These are phyloP conservation scores for Tarenaya hassleriana DNA, from an alignment of 345 rosid genomes.

Conservation along the genomic window DNA sequence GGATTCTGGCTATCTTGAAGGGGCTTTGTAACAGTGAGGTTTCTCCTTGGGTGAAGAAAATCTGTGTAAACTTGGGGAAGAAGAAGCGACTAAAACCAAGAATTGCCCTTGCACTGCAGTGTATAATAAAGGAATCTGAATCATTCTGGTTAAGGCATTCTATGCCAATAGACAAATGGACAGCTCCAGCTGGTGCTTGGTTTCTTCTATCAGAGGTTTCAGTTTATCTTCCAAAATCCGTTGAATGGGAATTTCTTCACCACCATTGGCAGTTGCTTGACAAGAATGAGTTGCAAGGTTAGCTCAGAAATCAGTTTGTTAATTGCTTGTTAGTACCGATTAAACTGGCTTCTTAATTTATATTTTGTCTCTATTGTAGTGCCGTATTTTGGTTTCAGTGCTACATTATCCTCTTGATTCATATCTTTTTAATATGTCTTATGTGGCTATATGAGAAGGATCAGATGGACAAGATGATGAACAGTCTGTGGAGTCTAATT, in stretches of 20 bases:
- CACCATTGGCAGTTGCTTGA: slow-evolving; percentile 89
- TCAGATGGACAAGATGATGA: slow-evolving; percentile 34
- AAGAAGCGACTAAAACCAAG: slow-evolving; percentile 63
- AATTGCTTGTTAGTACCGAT: background rate
- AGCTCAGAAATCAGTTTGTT: slow-evolving; percentile 25
- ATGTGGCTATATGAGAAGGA: slow-evolving; percentile 19
- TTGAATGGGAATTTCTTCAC: slow-evolving; percentile 91
- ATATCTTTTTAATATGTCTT: slow-evolving; percentile 8
- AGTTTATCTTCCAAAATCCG: slow-evolving; percentile 52
- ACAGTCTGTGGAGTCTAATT: slow-evolving; percentile 34
- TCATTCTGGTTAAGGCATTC: slow-evolving; percentile 71
- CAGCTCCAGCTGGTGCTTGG: slow-evolving; percentile 96
- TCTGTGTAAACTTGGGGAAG: slow-evolving; percentile 76
- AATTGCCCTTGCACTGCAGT: slow-evolving; percentile 62
- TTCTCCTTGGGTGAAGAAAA: slow-evolving; percentile 81
- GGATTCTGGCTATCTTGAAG: slow-evolving; percentile 53
- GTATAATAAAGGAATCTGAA: slow-evolving; percentile 68
- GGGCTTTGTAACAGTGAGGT: slow-evolving; percentile 72
- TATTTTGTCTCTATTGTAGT: slow-evolving; percentile 15
- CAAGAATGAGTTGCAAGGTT: slow-evolving; percentile 41
- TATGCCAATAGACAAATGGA: slow-evolving; percentile 75
- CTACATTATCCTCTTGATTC: slow-evolving; percentile 3
- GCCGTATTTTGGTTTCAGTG: slow-evolving; percentile 1
- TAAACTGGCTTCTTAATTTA: slow-evolving; percentile 5
- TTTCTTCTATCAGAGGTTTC: slow-evolving; percentile 93